Evolutionary conservation across 305 asterid species (phyloP).

Genomic region (Salvia sclarea): DNA sequence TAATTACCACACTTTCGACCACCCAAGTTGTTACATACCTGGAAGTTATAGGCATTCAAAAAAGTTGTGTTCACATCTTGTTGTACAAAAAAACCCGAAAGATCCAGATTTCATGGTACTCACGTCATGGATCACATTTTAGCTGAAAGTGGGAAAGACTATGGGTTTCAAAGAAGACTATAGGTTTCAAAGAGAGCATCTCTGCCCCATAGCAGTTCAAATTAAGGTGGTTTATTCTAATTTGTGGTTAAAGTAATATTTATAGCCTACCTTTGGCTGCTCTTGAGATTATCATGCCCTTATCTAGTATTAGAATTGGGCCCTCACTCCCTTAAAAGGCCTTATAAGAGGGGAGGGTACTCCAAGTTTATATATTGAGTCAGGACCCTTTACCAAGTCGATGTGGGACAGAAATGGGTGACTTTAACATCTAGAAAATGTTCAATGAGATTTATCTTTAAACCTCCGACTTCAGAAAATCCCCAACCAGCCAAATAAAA

Average conservation of each 20-base stretch:
- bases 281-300: neutral
- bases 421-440: no score
- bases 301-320: no score
- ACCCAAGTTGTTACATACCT: neutral
- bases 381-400: no score
- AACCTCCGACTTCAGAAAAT: neutral
- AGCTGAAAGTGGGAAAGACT: neutral
- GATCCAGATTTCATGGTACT: neutral
- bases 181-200: conserved; percentile 2
- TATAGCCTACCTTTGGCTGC: neutral
- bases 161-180: neutral
- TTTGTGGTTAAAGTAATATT: neutral
- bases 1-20: neutral
- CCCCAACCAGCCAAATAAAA: neutral
- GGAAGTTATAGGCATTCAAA: neutral
- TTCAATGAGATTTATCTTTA: neutral
- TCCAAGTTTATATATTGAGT: no score
- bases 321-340: no score
- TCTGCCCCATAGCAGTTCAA: neutral
- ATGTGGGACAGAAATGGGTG: no score
- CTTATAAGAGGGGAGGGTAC: no score
- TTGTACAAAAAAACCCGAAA: neutral
- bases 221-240: neutral
- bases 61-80: neutral
- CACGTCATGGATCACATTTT: neutral